Evolutionary conservation across 805 yeast species (phyloP).

Genomic region (Ogataea allantospora): DNA sequence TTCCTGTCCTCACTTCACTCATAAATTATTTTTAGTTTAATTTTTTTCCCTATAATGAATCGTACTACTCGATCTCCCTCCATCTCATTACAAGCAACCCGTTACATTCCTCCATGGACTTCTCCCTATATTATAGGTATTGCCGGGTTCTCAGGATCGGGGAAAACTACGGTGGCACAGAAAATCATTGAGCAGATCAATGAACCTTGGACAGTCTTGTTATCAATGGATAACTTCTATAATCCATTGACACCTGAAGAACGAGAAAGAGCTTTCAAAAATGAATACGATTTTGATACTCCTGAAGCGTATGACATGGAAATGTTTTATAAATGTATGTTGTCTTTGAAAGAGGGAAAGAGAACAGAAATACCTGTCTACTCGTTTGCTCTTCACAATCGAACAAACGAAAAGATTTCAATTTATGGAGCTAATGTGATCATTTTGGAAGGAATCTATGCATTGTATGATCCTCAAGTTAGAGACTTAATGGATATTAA

Average conservation of each 20-base stretch:
- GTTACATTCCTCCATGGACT: constrained; percentile 82
- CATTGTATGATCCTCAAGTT: constrained; percentile 68
- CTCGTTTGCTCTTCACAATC: constrained; percentile 61
- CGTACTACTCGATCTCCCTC: constrained; percentile 7
- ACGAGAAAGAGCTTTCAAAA: constrained; percentile 57
- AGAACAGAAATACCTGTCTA: constrained; percentile 65
- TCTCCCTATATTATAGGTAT: constrained; percentile 85
- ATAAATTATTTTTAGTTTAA: neutral
- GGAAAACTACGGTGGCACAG: constrained; percentile 90
- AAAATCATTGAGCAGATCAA: constrained; percentile 71
- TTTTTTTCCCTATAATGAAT: neutral
- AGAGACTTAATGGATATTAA: constrained; percentile 79
- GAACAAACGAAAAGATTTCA: constrained; percentile 64
- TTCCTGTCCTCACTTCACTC: constrained; percentile 8
- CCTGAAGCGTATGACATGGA: constrained; percentile 87
- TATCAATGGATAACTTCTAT: constrained; percentile 91
- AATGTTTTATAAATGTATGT: constrained; percentile 59
- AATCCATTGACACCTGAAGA: constrained; percentile 66
- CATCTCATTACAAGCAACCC: constrained; percentile 17
- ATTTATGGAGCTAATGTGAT: constrained; percentile 94
- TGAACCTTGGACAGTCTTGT: constrained; percentile 91
- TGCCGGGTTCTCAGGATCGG: constrained; percentile 86
- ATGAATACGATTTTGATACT: constrained; percentile 81
- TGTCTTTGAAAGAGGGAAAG: constrained; percentile 67
- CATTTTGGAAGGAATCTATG: constrained; percentile 87